phyloP scores from a whole-genome alignment of 495 filamentous ascomycete genomes.

The Thozetella sp. region DNA sequence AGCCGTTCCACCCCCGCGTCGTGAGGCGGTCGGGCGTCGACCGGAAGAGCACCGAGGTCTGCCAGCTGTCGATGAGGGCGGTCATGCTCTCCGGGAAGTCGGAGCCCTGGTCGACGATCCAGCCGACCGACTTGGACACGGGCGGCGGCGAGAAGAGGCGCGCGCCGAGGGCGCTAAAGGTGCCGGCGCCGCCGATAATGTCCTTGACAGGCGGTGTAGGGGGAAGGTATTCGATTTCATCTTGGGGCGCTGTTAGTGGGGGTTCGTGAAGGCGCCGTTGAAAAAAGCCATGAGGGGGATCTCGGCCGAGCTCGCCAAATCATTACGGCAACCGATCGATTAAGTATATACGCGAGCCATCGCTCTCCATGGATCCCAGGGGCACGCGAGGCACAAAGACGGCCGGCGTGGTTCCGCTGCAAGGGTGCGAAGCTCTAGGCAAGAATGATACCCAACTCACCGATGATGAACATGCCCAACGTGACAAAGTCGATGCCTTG shows the following conservation, averaged over 20 bases:
- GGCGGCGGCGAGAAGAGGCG: conserved; percentile 77
- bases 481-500: conserved; percentile 78
- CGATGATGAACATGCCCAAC: conserved; percentile 95
- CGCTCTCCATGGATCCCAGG: no score
- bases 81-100: conserved; percentile 78
- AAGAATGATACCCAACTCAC: conserved; percentile 43
- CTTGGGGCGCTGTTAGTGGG: conserved; percentile 44
- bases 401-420: no score
- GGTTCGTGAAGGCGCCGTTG: background rate
- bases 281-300: background rate
- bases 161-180: conserved; percentile 85
- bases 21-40: conserved; percentile 69
- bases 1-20: conserved; percentile 91
- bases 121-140: conserved; percentile 65
- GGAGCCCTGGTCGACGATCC: conserved; percentile 87
- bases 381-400: no score
- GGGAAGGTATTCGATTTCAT: conserved; percentile 84
- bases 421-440: conserved; percentile 1
- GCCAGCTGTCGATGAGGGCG: conserved; percentile 66
- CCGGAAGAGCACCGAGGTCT: conserved; percentile 70
- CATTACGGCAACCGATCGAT: no score
- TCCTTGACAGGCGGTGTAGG: conserved; percentile 64
- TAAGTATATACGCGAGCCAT: no score
- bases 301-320: no score
- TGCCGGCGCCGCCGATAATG: conserved; percentile 82